Conservation (phyloP, 176 grass and related monocot genomes). For the Puccinellia tenuiflora region DNA sequence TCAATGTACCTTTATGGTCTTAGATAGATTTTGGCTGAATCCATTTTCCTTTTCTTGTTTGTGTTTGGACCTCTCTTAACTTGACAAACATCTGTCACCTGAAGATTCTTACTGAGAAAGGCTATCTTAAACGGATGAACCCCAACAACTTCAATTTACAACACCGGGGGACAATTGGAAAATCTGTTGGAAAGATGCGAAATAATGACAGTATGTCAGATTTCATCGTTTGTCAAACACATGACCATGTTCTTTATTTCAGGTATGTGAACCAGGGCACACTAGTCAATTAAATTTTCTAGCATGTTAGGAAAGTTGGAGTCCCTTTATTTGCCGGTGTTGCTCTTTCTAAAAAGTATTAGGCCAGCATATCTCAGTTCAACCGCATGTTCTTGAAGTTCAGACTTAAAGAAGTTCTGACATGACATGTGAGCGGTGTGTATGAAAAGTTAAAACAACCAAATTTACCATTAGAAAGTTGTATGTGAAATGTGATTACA, state of each 20-base stretch:
- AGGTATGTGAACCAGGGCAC: constrained; percentile 44
- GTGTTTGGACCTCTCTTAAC: constrained; percentile 16
- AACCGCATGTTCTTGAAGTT: not conserved
- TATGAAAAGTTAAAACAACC: not conserved
- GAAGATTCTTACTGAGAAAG: constrained; percentile 93
- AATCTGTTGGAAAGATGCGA: constrained; percentile 98
- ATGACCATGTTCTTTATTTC: constrained; percentile 95
- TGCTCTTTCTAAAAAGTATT: constrained; percentile 1
- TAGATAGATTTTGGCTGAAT: not conserved
- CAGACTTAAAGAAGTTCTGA: not conserved
- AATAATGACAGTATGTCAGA: constrained; percentile 81
- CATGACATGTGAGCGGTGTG: not conserved
- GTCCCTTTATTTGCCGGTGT: not conserved
- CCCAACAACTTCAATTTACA: constrained; percentile 87
- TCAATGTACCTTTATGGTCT: not conserved
- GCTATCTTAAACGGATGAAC: constrained; percentile 93
- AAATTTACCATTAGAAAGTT: not conserved
- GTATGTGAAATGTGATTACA: not conserved
- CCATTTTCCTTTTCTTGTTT: not conserved
- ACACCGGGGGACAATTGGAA: constrained; percentile 85
- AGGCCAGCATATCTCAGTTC: not conserved
- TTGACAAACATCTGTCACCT: constrained; percentile 9
- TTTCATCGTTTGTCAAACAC: constrained; percentile 88
- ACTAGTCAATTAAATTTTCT: not conserved
- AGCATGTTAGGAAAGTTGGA: not conserved